Percentiles rank a stretch among this genome's conserved stretches.
These are phyloP conservation scores for Gonapodya prolifera DNA, from an alignment of 192 early-diverging fungal species.

Conservation along the genomic window DNA sequence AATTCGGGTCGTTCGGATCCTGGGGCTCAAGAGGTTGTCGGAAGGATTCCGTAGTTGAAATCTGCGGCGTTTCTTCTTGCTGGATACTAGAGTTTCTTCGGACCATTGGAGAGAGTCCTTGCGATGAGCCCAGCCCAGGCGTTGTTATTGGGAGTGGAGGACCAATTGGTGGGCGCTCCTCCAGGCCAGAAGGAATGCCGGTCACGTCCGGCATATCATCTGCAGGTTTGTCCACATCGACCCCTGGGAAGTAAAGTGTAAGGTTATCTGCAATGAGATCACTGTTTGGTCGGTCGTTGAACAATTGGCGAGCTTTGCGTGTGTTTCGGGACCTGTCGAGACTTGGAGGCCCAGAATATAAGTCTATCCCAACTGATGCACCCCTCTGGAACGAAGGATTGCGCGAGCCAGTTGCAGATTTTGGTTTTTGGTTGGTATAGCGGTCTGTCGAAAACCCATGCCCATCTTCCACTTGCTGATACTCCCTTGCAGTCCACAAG, in stretches of 20 bases:
- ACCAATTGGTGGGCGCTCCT: neutral
- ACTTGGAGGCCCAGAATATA: neutral
- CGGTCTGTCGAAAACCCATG: neutral
- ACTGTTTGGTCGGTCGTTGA: slow-evolving; percentile 88
- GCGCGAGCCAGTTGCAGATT: neutral
- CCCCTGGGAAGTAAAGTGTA: slow-evolving; percentile 79
- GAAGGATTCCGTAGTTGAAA: neutral
- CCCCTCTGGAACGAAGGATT: neutral
- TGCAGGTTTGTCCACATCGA: neutral
- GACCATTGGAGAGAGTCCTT: neutral
- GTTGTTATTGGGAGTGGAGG: neutral
- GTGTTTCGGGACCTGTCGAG: neutral
- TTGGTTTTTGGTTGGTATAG: neutral
- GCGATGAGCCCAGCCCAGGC: neutral
- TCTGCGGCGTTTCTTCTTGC: neutral
- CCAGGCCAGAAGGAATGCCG: neutral
- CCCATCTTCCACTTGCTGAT: neutral
- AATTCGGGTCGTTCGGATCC: neutral
- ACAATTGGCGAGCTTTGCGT: slow-evolving; percentile 60
- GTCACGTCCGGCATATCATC: neutral
- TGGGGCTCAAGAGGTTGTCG: neutral
- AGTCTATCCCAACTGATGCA: neutral
- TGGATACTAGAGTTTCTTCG: neutral
- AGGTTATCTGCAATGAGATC: slow-evolving; percentile 87
- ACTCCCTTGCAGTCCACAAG: neutral